phyloP scores from a whole-genome alignment of 768 basidiomycete genomes.

The Crucibulum laeve region DNA sequence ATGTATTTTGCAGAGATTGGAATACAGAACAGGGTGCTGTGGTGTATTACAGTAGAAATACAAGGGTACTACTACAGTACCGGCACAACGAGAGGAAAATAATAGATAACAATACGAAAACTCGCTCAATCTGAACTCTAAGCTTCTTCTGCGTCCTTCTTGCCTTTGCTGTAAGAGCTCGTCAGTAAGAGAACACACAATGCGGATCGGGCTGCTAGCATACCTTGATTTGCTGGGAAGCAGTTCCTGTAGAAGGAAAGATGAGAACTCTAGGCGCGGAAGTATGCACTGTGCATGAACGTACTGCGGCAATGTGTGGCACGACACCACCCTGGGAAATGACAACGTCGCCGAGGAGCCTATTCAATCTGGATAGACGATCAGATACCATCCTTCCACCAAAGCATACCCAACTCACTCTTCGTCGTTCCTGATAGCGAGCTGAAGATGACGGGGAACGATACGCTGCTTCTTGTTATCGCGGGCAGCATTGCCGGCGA shows the following conservation, averaged over 20 bases:
- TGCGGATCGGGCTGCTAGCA: neutral
- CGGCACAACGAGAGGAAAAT: slow-evolving; percentile 12
- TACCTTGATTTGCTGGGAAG: slow-evolving; percentile 36
- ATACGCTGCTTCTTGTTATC: slow-evolving; percentile 96
- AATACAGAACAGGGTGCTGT: neutral
- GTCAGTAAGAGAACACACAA: slow-evolving; percentile 1
- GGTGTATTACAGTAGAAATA: slow-evolving; percentile 8
- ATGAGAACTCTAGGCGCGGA: slow-evolving; percentile 3
- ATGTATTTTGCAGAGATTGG: neutral
- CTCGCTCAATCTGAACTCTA: slow-evolving; percentile 11
- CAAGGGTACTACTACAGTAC: slow-evolving; percentile 9
- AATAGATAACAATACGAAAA: slow-evolving; percentile 10
- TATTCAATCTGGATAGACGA: slow-evolving; percentile 47
- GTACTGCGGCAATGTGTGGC: slow-evolving; percentile 61
- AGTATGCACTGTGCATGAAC: slow-evolving; percentile 4
- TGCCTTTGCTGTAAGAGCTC: slow-evolving; percentile 24
- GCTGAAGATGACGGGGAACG: slow-evolving; percentile 90
- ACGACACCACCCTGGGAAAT: slow-evolving; percentile 96
- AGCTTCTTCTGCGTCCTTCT: slow-evolving; percentile 36
- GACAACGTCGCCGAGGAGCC: slow-evolving; percentile 74
- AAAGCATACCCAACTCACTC: slow-evolving; percentile 43
- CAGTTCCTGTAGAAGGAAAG: slow-evolving; percentile 25
- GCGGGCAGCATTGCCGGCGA: slow-evolving; percentile 86
- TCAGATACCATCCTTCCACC: neutral
- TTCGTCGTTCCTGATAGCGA: slow-evolving; percentile 93